These are phyloP conservation scores for Phyllostachys edulis DNA, from an alignment of 176 grass and related monocot species.

Conservation along the genomic window DNA sequence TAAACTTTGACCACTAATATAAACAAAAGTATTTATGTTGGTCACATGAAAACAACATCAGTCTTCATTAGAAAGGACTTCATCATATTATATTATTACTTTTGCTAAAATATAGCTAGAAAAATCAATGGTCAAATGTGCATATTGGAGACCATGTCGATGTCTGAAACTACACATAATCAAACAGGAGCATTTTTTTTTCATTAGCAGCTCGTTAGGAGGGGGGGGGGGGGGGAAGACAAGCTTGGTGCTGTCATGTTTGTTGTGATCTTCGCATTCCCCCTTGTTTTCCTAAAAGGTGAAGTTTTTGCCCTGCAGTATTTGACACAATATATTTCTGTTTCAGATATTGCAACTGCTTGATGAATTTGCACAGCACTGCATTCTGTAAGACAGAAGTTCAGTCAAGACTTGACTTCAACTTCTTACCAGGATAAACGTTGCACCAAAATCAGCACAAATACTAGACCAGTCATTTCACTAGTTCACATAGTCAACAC, in stretches of 20 bases:
- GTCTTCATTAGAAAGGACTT: not conserved
- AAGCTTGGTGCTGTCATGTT: not conserved
- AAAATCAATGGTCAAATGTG: not conserved
- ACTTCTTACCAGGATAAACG: slow-evolving; percentile 2
- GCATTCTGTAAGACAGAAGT: not conserved
- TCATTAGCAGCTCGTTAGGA: not conserved
- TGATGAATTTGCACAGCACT: not conserved
- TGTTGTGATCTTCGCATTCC: not conserved
- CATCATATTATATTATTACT: not conserved
- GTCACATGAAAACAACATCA: not conserved
- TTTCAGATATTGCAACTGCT: not conserved
- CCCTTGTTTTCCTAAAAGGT: not conserved
- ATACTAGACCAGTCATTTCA: not conserved
- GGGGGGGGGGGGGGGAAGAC: too few species aligned
- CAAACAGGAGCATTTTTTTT: not conserved
- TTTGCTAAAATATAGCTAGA: slow-evolving; percentile 1
- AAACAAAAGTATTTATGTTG: not conserved
- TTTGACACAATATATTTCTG: slow-evolving; percentile 13
- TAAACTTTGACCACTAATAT: not conserved
- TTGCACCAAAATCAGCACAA: not conserved
- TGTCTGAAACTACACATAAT: not conserved
- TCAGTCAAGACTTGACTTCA: not conserved
- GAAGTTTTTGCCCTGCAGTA: not conserved
- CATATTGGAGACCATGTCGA: not conserved
- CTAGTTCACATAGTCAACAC: not conserved